Percentiles rank a stretch among this genome's conserved stretches.
phyloP scores from a whole-genome alignment of 1,284 basidiomycete genomes.

The Fomitiporia mediterranea region DNA sequence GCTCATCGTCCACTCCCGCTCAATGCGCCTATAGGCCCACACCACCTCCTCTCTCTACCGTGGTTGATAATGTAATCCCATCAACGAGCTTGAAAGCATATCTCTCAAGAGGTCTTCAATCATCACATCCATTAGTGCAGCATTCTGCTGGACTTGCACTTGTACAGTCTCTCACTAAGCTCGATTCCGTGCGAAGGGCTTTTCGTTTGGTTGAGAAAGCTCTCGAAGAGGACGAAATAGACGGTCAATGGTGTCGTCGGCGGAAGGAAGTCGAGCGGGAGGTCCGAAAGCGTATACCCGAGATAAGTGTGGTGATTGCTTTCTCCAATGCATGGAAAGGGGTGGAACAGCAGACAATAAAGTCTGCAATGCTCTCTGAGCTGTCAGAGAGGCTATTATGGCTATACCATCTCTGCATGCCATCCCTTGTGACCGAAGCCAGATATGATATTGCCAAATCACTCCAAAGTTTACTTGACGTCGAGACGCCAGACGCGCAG shows the following conservation, averaged over 20 bases:
- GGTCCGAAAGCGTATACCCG: slow-evolving; percentile 72
- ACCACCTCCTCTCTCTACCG: slow-evolving; percentile 65
- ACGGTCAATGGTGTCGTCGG: slow-evolving; percentile 67
- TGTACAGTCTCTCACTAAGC: slow-evolving; percentile 69
- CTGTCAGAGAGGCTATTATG: slow-evolving; percentile 75
- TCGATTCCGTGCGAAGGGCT: slow-evolving; percentile 46
- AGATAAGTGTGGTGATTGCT: slow-evolving; percentile 77
- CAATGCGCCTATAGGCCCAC: slow-evolving; percentile 50
- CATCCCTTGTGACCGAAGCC: slow-evolving; percentile 69
- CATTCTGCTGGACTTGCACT: slow-evolving; percentile 78
- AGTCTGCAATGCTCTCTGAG: slow-evolving; percentile 65
- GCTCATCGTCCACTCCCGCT: slow-evolving; percentile 24
- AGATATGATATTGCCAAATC: slow-evolving; percentile 85
- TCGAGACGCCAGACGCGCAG: slow-evolving; percentile 22
- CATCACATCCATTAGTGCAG: slow-evolving; percentile 69
- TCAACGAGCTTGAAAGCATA: slow-evolving; percentile 63
- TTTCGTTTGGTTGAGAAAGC: slow-evolving; percentile 49
- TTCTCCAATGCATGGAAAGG: slow-evolving; percentile 53
- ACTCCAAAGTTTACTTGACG: slow-evolving; percentile 46
- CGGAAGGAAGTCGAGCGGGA: slow-evolving; percentile 68
- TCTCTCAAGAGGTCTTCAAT: slow-evolving; percentile 76
- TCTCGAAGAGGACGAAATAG: slow-evolving; percentile 58
- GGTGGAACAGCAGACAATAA: slow-evolving; percentile 33
- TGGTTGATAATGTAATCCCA: slow-evolving; percentile 77
- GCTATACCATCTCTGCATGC: slow-evolving; percentile 78